Conservation (phyloP, 2,329 filamentous ascomycete species). For the Xylaria arbuscula region DNA sequence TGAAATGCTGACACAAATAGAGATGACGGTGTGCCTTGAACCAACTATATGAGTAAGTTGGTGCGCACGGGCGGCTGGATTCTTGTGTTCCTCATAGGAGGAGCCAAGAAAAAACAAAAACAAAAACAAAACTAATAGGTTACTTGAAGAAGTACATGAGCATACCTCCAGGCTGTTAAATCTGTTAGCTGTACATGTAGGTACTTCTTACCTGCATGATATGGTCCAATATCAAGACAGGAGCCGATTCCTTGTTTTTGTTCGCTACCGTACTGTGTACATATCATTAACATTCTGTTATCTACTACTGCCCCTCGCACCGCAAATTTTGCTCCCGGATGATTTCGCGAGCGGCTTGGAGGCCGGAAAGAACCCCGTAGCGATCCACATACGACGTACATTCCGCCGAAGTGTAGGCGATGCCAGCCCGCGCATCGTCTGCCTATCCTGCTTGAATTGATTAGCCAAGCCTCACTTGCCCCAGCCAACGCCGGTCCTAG, state of each 20-base stretch:
- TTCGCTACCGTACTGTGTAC: neutral
- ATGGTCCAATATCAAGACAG: too few species aligned
- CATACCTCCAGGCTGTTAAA: too few species aligned
- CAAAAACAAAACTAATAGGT: too few species aligned
- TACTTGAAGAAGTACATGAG: neutral
- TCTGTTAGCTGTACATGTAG: neutral
- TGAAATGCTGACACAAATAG: too few species aligned
- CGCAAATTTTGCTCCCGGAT: constrained; percentile 63
- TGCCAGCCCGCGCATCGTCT: constrained; percentile 69
- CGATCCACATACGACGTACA: constrained; percentile 67
- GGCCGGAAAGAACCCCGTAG: constrained; percentile 58
- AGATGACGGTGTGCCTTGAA: too few species aligned
- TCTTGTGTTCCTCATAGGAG: too few species aligned
- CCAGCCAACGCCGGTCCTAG: neutral
- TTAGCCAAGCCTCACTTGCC: too few species aligned
- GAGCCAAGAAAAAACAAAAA: too few species aligned
- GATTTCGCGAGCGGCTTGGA: constrained; percentile 53
- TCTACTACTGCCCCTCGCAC: constrained; percentile 67
- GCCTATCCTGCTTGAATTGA: constrained; percentile 44
- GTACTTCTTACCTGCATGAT: neutral
- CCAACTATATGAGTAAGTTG: too few species aligned
- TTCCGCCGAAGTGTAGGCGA: constrained; percentile 71
- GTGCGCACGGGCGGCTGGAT: too few species aligned
- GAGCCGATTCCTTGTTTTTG: neutral
- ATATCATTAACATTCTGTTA: neutral